Evolutionary conservation across 495 filamentous ascomycete genomes (phyloP), one percentile per base, ranked within the genome.

Genomic region (Cudoniella acicularis): DNA sequence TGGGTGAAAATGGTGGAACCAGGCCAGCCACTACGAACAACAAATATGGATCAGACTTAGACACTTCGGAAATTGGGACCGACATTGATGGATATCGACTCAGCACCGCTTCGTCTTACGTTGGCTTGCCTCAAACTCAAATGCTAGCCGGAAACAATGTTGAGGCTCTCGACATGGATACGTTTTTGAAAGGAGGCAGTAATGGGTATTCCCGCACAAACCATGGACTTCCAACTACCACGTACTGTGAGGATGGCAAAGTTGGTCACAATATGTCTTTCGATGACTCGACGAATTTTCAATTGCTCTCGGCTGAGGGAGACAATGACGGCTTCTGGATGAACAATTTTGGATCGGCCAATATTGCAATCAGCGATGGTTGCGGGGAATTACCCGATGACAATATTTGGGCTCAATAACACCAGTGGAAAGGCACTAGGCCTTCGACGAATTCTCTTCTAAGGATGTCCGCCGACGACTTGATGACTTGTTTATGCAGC

Each of bases 71-170:
- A 0, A 59, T 63, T 50, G 62, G 65, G 9, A 59, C 58, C 1
- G 64, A 64, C 2, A 43, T 61, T 26, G 66, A 68, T 52, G 57
- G 57, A 36, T 79, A 75, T 62, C 79, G 77, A 17, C 56, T 77
- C 46, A 83, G 79, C 64, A 79, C 78, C 48, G 76, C 79, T 0
- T 83, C 81, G 10, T 83, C 79, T 43, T 80, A 79, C 60, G 76
- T 78, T 26, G 77, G 79, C 40, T 68, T 81, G 40, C 78, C 79
- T 2, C 77, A 81, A 43, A 63, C 75, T 23, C 75, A 77, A 49
- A 67, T 82, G 47, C 71, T 83, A 25, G 73, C 79, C 24, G 76
- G 74, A 30, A 78, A 72, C 59, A 78, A 80, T 53, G 63, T 80
- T 25, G 77, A 77, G 13, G 75, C 73, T 26, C 77, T 82, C 56